A percentile compares a stretch with the other conserved stretches of the same genome.
Conservation (phyloP, 2,329 filamentous ascomycete species). For the Monilinia vaccinii-corymbosi region DNA sequence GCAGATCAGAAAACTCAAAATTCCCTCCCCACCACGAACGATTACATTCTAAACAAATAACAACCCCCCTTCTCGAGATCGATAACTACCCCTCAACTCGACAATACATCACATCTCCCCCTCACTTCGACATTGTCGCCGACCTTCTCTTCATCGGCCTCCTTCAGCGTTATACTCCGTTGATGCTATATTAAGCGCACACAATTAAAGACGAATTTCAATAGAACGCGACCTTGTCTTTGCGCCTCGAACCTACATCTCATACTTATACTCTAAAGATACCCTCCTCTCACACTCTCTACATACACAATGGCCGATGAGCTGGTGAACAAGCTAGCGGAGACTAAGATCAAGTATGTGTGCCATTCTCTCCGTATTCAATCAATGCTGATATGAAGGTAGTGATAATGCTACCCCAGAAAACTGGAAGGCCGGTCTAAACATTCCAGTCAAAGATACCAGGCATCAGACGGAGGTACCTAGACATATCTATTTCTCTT, state of each 20-base stretch:
- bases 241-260: constrained; percentile 2
- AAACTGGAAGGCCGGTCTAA: constrained; percentile 68
- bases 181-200: constrained; percentile 7
- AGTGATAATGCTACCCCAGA: constrained; percentile 32
- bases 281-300: neutral
- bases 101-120: neutral
- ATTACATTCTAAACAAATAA: constrained; percentile 1
- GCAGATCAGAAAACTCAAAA: constrained; percentile 8
- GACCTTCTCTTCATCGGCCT: neutral
- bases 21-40: neutral
- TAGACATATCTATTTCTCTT: neutral
- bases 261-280: neutral
- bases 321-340: constrained; percentile 47
- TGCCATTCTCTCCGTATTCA: neutral
- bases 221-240: constrained; percentile 7
- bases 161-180: neutral
- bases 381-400: constrained; percentile 7
- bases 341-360: constrained; percentile 39
- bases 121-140: neutral
- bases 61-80: neutral
- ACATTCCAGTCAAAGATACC: constrained; percentile 63
- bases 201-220: constrained; percentile 5
- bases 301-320: constrained; percentile 35
- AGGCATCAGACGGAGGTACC: constrained; percentile 72
- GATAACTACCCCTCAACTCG: constrained; percentile 10